phyloP scores from a whole-genome alignment of 768 basidiomycete genomes.

The Asterophora parasitica region DNA sequence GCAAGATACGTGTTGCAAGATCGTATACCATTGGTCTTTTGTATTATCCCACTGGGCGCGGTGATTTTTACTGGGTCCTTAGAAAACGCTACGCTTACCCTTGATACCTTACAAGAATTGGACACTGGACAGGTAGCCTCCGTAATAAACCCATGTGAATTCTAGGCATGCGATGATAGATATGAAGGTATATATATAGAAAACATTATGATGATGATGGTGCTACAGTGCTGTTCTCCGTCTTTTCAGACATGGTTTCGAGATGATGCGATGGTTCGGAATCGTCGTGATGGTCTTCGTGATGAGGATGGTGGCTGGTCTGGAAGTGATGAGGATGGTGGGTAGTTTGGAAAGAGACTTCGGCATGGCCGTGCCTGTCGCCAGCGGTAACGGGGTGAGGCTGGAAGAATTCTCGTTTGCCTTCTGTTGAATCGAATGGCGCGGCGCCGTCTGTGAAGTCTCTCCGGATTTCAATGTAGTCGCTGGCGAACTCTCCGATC shows the following conservation, averaged over 20 bases:
- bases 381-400: constrained; percentile 27
- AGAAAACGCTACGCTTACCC: too few species aligned
- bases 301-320: too few species aligned
- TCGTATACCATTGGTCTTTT: constrained; percentile 12
- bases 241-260: constrained; percentile 27
- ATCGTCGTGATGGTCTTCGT: constrained; percentile 3
- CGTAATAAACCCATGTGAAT: neutral
- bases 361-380: constrained; percentile 35
- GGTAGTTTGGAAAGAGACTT: constrained; percentile 22
- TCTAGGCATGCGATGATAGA: constrained; percentile 5
- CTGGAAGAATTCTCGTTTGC: constrained; percentile 17
- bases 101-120: too few species aligned
- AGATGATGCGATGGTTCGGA: constrained; percentile 11
- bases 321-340: neutral
- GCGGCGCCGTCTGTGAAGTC: constrained; percentile 55
- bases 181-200: constrained; percentile 13
- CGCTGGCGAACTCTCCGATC: constrained; percentile 68
- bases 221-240: constrained; percentile 20
- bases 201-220: constrained; percentile 8
- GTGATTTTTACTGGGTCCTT: neutral
- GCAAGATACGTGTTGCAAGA: neutral
- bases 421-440: constrained; percentile 29
- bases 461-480: constrained; percentile 66
- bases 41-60: constrained; percentile 13
- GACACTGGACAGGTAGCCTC: too few species aligned